Base-by-base conservation (phyloP, 495 filamentous ascomycete species). In the Parathielavia hyrcaniae region DNA sequence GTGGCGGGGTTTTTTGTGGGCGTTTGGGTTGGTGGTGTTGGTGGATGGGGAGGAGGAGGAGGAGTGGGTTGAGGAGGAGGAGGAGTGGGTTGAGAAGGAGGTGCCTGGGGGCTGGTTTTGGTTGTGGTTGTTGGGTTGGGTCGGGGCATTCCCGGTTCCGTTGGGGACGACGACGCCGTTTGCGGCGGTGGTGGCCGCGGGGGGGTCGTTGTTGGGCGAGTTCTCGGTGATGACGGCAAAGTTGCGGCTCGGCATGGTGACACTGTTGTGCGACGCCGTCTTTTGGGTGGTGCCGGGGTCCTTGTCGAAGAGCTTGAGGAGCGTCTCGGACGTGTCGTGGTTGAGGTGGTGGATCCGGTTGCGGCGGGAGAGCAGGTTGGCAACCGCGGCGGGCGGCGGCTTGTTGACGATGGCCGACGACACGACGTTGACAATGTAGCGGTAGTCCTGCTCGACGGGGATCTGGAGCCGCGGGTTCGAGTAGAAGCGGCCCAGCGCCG, bases 271-370 rank as follows among this genome's bases (percentile, higher is more conserved):
- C 1, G 70, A 61, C 1, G 82, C 80, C 17, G 84, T 86, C 72
- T 89, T 93, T 51, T 74, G 79, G 12, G 73, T 73, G 23, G 77
- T 75, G 22, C 90, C 90, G 0, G 91, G 91, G 64, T 93, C 87
- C 62, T 83, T 82, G 69, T 96, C 82, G 66, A 96, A 96, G 58
- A 96, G 75, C 23, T 85, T 80, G 74, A 96, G 83, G 14, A 96
- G 78, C 0, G 91, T 95, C 77, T 96, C 92, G 68, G 95, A 87
- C 4, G 90, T 95, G 26, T 89, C 77, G 45, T 77, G 64, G 69
- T 93, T 87, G n/a, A 96, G 76, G 66, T 92, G 90, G 67, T 97
- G 91, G 57, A 96, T 87, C 73, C 91, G 96, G 76, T 97, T 97
- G 45, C 90, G 75, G 46, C 83, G 75, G 4, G 90, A 87, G 16